Base-by-base conservation (phyloP, 148 eudicot species). In the Chenopodium album region DNA sequence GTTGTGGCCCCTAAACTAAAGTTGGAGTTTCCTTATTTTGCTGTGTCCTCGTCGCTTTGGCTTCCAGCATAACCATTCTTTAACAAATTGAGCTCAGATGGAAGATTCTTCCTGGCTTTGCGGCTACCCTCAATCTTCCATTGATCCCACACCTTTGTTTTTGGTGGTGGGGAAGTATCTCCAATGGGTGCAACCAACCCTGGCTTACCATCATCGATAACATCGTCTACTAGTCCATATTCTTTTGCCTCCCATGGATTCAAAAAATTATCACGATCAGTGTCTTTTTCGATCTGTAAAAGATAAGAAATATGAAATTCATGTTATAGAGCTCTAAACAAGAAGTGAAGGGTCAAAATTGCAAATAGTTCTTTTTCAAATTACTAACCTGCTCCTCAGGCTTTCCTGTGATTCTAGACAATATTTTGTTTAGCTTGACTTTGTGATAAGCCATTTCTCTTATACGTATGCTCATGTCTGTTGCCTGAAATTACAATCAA, bases 121-220 rank as follows among this genome's bases (percentile, higher is more conserved):
- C 70, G 81, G 76, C 88, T 86, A 72, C 91, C 95, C 85, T 90
- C 92, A 13, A 83, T 47, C 78, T 90, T 90, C 95, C 97, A 96
- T 4, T 79, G 88, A 84, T 89, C 87, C 95, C 91, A 94, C 22
- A 89, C 87, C 78, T 87, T 88, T 23, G 92, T 85, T 80, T 86
- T 90, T 2, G 98, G 97, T 64, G 99, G 99, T 67, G 97, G 82
- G n/a, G 86, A 23, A 17, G 86, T 34, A 46, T 94, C 98, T 81
- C 84, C 94, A 71, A 80, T 81, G 34, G 98, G 99, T 56, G 99
- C 98, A 77, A 96, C 83, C 81, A 96, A 81, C 70, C 98, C 99
- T 26, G 98, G 99, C 86, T 94, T 96, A 77, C 99, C 99, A 59
- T 94, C 99, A 48, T 96, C 98, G 32, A 96, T 92, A 60, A 96